These are phyloP conservation scores for Tulasnella sp. DNA, from an alignment of 768 basidiomycete genomes.

Conservation along the genomic window DNA sequence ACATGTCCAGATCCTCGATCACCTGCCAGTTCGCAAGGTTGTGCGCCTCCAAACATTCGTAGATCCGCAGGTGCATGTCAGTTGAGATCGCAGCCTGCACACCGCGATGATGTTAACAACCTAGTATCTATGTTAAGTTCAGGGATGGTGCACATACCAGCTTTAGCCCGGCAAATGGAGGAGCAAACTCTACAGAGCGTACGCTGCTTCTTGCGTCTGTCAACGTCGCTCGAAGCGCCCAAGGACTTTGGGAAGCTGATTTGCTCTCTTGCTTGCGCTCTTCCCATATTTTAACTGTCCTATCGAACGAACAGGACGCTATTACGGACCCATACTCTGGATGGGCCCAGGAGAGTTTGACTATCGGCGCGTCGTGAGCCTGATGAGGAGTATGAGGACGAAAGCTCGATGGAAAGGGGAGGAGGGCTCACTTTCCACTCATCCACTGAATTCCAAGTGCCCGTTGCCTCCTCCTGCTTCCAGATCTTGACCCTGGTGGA, in stretches of 20 bases:
- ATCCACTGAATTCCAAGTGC: conserved; percentile 65
- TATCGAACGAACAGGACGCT: conserved; percentile 79
- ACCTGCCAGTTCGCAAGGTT: conserved; percentile 61
- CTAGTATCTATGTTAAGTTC: background rate
- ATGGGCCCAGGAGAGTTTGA: conserved; percentile 79
- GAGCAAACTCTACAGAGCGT: conserved; percentile 74
- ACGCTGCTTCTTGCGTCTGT: conserved; percentile 80
- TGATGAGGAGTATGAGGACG: conserved; percentile 29
- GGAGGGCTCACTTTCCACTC: conserved; percentile 70
- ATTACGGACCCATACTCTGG: conserved; percentile 83
- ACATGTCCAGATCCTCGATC: conserved; percentile 63
- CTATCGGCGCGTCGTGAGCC: conserved; percentile 91
- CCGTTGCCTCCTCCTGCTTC: conserved; percentile 58
- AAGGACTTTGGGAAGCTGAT: conserved; percentile 33
- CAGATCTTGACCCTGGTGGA: conserved; percentile 68
- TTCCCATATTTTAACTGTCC: conserved; percentile 90
- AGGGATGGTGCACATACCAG: conserved; percentile 40
- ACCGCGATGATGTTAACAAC: background rate
- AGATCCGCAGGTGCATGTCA: conserved; percentile 77
- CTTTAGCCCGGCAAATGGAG: conserved; percentile 77
- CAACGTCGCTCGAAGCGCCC: conserved; percentile 63
- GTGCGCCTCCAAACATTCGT: conserved; percentile 63
- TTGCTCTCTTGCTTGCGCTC: conserved; percentile 21
- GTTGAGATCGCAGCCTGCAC: conserved; percentile 73
- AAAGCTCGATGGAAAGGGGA: too few species aligned